A percentile compares a stretch with the other conserved stretches of the same genome.
These are phyloP conservation scores for Apophysomyces variabilis DNA, from an alignment of 371 early-diverging fungal genomes.

Conservation along the genomic window DNA sequence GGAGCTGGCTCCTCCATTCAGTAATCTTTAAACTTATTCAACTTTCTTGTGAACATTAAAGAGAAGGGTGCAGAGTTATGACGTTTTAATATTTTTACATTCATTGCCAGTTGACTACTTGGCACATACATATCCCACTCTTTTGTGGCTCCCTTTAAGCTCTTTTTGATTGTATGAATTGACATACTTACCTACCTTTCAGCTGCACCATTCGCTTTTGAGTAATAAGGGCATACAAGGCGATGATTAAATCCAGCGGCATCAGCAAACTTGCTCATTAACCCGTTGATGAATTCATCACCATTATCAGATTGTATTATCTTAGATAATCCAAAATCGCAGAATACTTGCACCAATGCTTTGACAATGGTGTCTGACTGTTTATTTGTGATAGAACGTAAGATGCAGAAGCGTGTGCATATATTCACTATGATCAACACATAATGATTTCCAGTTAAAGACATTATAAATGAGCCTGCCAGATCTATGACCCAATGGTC, in stretches of 20 bases:
- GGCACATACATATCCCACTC: constrained; percentile 29
- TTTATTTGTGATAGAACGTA: constrained; percentile 30
- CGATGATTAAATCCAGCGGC: constrained; percentile 9
- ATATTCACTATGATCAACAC: constrained; percentile 26
- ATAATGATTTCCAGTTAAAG: not conserved
- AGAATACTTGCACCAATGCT: constrained; percentile 23
- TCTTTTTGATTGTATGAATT: constrained; percentile 19
- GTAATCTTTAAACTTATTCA: constrained; percentile 26
- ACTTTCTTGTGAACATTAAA: constrained; percentile 26
- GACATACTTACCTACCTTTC: constrained; percentile 28
- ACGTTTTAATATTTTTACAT: constrained; percentile 9
- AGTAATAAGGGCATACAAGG: constrained; percentile 10
- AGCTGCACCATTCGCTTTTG: constrained; percentile 13
- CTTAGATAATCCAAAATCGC: constrained; percentile 27
- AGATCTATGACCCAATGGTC: too few relatives aligned
- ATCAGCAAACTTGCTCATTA: constrained; percentile 7
- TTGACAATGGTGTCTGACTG: constrained; percentile 22
- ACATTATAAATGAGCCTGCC: too few relatives aligned
- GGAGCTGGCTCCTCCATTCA: not conserved
- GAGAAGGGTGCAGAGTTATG: constrained; percentile 12
- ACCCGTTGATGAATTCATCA: constrained; percentile 27
- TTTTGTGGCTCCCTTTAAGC: constrained; percentile 14
- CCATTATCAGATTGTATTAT: constrained; percentile 35
- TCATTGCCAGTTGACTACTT: constrained; percentile 16
- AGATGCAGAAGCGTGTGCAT: constrained; percentile 28